Percentiles rank a stretch among this genome's conserved stretches.
These are phyloP conservation scores for Dalbergia cochinchinensis DNA, from an alignment of 306 rosid species.

Conservation along the genomic window DNA sequence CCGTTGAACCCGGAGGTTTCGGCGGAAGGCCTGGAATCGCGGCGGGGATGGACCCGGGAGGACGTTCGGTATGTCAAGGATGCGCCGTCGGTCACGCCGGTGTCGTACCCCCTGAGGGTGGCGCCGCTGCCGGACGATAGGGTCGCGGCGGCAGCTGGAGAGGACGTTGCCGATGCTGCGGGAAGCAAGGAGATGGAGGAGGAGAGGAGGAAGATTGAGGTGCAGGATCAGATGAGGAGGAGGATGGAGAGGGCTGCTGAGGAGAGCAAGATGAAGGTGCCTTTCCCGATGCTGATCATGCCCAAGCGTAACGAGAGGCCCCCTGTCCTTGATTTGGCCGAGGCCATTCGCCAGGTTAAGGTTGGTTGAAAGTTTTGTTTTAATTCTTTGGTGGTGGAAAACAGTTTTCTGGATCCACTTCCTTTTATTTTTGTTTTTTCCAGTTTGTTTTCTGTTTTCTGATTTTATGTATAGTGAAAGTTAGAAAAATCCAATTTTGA, in stretches of 20 bases:
- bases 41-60: conserved; percentile 66
- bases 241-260: conserved; percentile 54
- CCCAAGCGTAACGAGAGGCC: conserved; percentile 77
- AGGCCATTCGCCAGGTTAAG: conserved; percentile 90
- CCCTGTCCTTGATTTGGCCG: conserved; percentile 71
- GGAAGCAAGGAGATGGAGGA: conserved; percentile 48
- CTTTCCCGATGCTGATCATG: conserved; percentile 75
- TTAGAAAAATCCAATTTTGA: too few species aligned
- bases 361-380: conserved; percentile 42
- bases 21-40: conserved; percentile 47
- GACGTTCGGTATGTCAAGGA: conserved; percentile 79
- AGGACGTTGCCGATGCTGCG: neutral
- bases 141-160: conserved; percentile 28
- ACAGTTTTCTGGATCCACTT: too few species aligned
- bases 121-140: conserved; percentile 90
- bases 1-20: conserved; percentile 25
- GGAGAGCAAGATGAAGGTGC: conserved; percentile 67
- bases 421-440: too few species aligned
- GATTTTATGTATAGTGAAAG: too few species aligned
- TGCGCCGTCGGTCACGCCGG: conserved; percentile 62
- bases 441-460: too few species aligned
- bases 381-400: neutral
- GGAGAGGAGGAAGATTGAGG: conserved; percentile 66
- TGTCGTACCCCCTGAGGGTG: conserved; percentile 67
- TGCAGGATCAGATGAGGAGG: conserved; percentile 52